These are phyloP conservation scores for Umbelopsis sp. DNA, from an alignment of 371 early-diverging fungal genomes.

Conservation along the genomic window DNA sequence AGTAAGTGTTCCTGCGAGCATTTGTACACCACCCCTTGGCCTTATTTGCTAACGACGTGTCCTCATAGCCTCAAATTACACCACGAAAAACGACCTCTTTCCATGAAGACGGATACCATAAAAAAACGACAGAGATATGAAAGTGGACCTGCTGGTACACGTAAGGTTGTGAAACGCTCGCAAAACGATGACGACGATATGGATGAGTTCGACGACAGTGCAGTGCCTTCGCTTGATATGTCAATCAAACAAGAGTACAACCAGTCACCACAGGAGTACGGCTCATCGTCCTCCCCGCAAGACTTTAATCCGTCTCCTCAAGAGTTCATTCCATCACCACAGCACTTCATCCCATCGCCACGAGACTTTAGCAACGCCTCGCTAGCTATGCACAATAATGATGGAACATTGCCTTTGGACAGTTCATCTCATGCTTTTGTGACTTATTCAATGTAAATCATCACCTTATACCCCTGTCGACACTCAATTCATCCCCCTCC, in stretches of 20 bases:
- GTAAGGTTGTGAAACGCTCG: neutral
- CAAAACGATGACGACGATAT: constrained; percentile 9
- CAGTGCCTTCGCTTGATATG: constrained; percentile 12
- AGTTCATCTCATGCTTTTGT: neutral
- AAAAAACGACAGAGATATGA: constrained; percentile 79
- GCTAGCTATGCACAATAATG: neutral
- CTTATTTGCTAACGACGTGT: neutral
- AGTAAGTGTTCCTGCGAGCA: constrained; percentile 51
- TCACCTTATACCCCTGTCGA: neutral
- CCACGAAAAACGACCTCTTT: constrained; percentile 73
- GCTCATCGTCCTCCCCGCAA: too few species aligned
- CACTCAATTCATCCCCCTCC: neutral
- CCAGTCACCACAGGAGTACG: neutral
- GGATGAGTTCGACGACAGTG: constrained; percentile 11
- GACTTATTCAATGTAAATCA: constrained; percentile 8
- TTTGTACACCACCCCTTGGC: neutral
- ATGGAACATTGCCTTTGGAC: neutral
- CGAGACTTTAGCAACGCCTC: too few species aligned
- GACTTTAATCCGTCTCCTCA: neutral
- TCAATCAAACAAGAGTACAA: neutral
- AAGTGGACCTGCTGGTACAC: constrained; percentile 24
- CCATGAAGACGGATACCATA: constrained; percentile 79
- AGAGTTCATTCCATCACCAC: neutral
- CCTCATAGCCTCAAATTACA: constrained; percentile 74
- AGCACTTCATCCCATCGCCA: neutral